Evolutionary conservation across 2,329 filamentous ascomycete species (phyloP), one percentile per base, ranked within the genome.

Genomic region (Xylaria sp.): DNA sequence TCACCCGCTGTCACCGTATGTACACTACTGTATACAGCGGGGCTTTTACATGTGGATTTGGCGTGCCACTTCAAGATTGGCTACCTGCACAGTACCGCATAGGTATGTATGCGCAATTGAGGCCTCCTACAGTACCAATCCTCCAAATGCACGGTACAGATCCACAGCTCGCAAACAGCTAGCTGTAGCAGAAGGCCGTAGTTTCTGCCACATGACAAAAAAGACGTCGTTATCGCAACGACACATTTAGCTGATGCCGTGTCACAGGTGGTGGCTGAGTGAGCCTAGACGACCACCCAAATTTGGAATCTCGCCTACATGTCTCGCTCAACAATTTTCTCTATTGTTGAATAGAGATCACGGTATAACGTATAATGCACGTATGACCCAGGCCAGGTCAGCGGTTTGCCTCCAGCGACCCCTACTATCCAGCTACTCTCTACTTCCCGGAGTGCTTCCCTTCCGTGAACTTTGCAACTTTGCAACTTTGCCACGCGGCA

Each of bases 291-390:
- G 15, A 39, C 20, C 5, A 50, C 20, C 29, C 39, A 45, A 22
- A 65, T 65, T 65, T 65, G 63, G 44, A 65, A 65, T 65, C 31
- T 53, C 22, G n/a, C 17, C 13, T 10, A n/a, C n/a, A 13, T 33
- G 17, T 25, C 15, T 44, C 5, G 20, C 51, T 39, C 20, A 25
- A 38, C 27, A n/a, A n/a, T 27, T 39, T n/a, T 31, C n/a, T 1
- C 20, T 27, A 9, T 7, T 31, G 22, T 13, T 39, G 20, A 17
- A 25, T 54, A 54, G 11, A 6, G 50, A 9, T 33, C 7, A 51
- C 25, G n/a, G 25, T 49, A 39, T 11, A 5, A 39, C 9, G 15
- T 49, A 49, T 9, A 51, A 51, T 9, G 6, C 29, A 5, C 5
- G 49, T 33, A 10, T 51, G 27, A 38, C 31, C n/a, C 5, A 17